A percentile compares a stretch with the other conserved stretches of the same genome.
phyloP scores from a whole-genome alignment of 192 early-diverging fungal species.

The Backusella mclennaniae region DNA sequence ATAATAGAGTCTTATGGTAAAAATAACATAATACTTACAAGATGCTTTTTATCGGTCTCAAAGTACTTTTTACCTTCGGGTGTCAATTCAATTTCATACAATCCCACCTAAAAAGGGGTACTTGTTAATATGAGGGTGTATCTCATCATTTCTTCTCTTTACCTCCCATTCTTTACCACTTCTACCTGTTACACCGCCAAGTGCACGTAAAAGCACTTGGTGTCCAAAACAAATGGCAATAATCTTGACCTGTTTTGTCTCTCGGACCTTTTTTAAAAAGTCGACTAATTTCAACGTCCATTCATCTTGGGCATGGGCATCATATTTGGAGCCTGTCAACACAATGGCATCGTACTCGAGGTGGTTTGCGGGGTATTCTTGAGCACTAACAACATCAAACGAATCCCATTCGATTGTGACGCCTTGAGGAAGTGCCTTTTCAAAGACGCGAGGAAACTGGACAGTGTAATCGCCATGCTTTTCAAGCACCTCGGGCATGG shows the following conservation, averaged over 20 bases:
- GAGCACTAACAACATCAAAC: slow-evolving; percentile 45
- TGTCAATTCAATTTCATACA: slow-evolving; percentile 36
- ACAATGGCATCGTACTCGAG: slow-evolving; percentile 48
- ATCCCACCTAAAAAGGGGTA: slow-evolving; percentile 40
- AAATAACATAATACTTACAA: slow-evolving; percentile 11
- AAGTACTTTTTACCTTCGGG: slow-evolving; percentile 36
- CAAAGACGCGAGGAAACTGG: slow-evolving; percentile 38
- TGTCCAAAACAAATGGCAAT: slow-evolving; percentile 87
- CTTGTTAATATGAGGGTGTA: background rate
- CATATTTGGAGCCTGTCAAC: slow-evolving; percentile 55
- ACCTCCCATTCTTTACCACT: slow-evolving; percentile 78
- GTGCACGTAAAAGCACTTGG: slow-evolving; percentile 72
- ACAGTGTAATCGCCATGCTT: slow-evolving; percentile 46
- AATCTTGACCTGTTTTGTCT: slow-evolving; percentile 42
- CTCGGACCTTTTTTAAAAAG: slow-evolving; percentile 44
- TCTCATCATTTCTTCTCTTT: slow-evolving; percentile 25
- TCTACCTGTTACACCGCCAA: slow-evolving; percentile 53
- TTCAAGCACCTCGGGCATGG: slow-evolving; percentile 41
- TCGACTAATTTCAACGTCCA: slow-evolving; percentile 66
- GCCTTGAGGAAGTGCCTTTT: slow-evolving; percentile 18
- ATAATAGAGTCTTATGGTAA: no score
- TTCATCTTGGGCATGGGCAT: slow-evolving; percentile 60
- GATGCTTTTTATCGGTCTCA: slow-evolving; percentile 11
- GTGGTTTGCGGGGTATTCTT: slow-evolving; percentile 28
- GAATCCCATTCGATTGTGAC: slow-evolving; percentile 23